Base-by-base conservation (phyloP, 2,329 filamentous ascomycete species). In the Sclerotinia minor region DNA sequence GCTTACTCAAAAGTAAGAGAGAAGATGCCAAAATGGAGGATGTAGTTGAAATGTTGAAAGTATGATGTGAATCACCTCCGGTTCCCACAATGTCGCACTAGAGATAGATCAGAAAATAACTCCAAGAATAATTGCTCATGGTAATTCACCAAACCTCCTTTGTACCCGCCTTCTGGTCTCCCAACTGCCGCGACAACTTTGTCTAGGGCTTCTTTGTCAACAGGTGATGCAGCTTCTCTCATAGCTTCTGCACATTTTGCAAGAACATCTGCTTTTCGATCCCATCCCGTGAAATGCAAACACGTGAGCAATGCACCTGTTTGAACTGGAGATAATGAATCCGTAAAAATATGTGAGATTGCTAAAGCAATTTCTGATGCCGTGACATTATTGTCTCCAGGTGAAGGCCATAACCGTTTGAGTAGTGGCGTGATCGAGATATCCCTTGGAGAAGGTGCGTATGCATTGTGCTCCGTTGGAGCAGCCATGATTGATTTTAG, bases 11-110 rank as follows among this genome's bases (percentile, higher is more conserved):
- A 75, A 96, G 84, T 47, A 99, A 85, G 38, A 96, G 83, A 5
- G 93, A 88, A 7, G 93, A 96, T 58, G 92, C 92, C 60, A 99
- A 83, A 76, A 99, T 97, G 24, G 93, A 97, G 2, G 95, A 88
- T 8, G 95, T 97, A 5, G 95, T 99, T 74, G 91, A 95, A 78
- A 99, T 94, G 79, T 99, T 99, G 87, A 97, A 99, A 45, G 95
- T 99, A 79, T 96, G 92, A 83, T 98, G 94, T 26, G 91, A 90
- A 81, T 99, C 95, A 76, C 95, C 95, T 72, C 95, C 95, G 9
- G 95, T 99, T 73, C 95, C 95, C 68, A 99, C 95, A 78, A 99
- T 98, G 79, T 99, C 95, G 78, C 94, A 88, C 82, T 87, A 65
- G 63, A 17, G 32, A 32, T 32, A 19, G 44, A 67, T 73, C 35